Conservation (phyloP, 306 rosid genomes). For the Oemleria cerasiformis region DNA sequence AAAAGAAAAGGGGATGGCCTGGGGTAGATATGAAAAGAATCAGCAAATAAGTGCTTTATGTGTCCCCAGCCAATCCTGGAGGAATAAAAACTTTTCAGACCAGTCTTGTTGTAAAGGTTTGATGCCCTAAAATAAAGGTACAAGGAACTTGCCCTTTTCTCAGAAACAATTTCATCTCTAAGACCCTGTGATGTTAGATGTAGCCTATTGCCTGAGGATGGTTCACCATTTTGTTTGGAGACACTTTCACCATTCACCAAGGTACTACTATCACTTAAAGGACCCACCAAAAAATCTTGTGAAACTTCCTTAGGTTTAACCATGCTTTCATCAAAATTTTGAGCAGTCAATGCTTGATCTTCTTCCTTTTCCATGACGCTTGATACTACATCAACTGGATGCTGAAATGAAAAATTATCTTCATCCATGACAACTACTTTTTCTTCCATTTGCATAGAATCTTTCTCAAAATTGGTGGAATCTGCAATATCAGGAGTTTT, state of each 20-base stretch:
- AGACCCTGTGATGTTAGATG: conserved; percentile 37
- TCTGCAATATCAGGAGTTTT: conserved; percentile 39
- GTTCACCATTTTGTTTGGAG: conserved; percentile 43
- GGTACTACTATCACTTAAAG: conserved; percentile 32
- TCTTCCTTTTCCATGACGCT: conserved; percentile 38
- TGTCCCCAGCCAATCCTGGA: background rate
- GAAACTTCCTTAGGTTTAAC: conserved; percentile 42
- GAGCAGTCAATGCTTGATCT: conserved; percentile 37
- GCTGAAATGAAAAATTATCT: conserved; percentile 51
- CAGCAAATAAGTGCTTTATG: too few species aligned
- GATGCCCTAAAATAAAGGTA: conserved; percentile 18
- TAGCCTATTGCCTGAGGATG: conserved; percentile 32
- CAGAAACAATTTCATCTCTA: conserved; percentile 49
- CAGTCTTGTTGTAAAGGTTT: background rate
- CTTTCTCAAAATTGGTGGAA: conserved; percentile 40
- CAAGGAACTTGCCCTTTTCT: conserved; percentile 54
- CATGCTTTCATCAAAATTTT: conserved; percentile 33
- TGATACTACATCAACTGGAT: conserved; percentile 34
- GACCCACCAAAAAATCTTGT: conserved; percentile 30
- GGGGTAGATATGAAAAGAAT: background rate
- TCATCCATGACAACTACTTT: conserved; percentile 69
- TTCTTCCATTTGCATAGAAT: conserved; percentile 44
- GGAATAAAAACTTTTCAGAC: background rate
- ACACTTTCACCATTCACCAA: conserved; percentile 34
- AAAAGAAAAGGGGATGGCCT: background rate